A percentile compares a stretch with the other conserved stretches of the same genome.
These are phyloP conservation scores for Phialocephala sp. DNA, from an alignment of 2,329 filamentous ascomycete species.

Conservation along the genomic window DNA sequence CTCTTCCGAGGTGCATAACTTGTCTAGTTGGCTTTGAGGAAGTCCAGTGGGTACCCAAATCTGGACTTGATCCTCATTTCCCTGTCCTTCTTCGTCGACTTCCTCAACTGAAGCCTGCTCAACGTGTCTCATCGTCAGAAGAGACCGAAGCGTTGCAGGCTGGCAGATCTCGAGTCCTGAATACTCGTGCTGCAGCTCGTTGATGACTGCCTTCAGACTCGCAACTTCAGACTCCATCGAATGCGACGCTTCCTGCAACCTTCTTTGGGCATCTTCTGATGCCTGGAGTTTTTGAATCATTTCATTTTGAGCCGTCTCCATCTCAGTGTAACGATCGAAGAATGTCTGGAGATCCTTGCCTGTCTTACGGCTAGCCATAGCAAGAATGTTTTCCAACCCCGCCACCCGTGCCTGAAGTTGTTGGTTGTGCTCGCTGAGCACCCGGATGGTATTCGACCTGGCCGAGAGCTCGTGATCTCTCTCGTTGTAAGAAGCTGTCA, in stretches of 20 bases:
- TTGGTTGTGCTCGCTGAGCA: slow-evolving; percentile 23
- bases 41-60: slow-evolving; percentile 15
- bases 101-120: slow-evolving; percentile 14
- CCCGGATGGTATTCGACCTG: slow-evolving; percentile 11
- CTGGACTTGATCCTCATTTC: not conserved
- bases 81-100: not conserved
- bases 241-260: not conserved
- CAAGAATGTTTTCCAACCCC: slow-evolving; percentile 14
- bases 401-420: slow-evolving; percentile 17
- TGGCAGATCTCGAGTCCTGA: slow-evolving; percentile 9
- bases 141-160: slow-evolving; percentile 15
- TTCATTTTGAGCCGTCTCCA: slow-evolving; percentile 12
- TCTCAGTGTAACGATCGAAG: slow-evolving; percentile 12
- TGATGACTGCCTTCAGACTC: slow-evolving; percentile 8
- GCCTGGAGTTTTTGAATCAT: slow-evolving; percentile 9
- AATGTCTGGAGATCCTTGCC: slow-evolving; percentile 14
- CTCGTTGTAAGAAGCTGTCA: not conserved
- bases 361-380: slow-evolving; percentile 1
- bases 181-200: slow-evolving; percentile 19
- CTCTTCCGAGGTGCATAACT: slow-evolving; percentile 4
- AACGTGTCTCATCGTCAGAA: slow-evolving; percentile 20
- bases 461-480: slow-evolving; percentile 13
- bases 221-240: slow-evolving; percentile 7
- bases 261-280: not conserved
- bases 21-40: slow-evolving; percentile 13